Evolutionary conservation across 495 filamentous ascomycete species (phyloP).

Genomic region (Neurospora tetrasperma): DNA sequence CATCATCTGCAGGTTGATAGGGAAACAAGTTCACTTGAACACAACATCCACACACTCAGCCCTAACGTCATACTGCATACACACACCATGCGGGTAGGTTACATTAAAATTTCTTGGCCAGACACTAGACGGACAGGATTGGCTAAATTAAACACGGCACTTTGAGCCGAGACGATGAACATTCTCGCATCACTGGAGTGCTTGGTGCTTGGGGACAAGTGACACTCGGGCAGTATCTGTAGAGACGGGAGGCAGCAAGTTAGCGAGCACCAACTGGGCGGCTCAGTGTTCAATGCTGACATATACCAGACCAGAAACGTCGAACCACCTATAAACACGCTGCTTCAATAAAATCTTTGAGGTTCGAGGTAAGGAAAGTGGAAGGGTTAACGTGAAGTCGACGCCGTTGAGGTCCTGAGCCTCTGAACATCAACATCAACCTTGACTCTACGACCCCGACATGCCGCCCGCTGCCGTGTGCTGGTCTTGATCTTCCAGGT

Average conservation of each 20-base stretch:
- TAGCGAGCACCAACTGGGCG: neutral
- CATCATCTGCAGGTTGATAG: neutral
- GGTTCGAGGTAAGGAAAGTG: neutral
- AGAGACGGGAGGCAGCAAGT: neutral
- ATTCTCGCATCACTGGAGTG: neutral
- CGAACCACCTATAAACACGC: neutral
- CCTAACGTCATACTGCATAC: neutral
- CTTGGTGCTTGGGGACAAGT: neutral
- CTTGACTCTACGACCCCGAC: too few species aligned
- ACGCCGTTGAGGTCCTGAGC: neutral
- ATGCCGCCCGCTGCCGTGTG: too few species aligned
- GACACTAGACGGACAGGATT: neutral
- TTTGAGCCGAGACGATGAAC: neutral
- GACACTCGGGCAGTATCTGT: neutral
- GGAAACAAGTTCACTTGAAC: neutral
- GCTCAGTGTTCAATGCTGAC: neutral
- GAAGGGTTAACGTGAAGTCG: neutral
- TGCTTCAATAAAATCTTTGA: neutral
- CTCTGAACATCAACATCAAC: neutral
- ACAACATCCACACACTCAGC: neutral
- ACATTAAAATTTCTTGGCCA: neutral
- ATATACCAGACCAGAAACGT: neutral
- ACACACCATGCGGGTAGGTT: neutral
- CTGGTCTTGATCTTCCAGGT: too few species aligned
- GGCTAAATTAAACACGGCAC: neutral